Conservation (phyloP, 208 protist genomes). For the Naegleria lovaniensis region DNA sequence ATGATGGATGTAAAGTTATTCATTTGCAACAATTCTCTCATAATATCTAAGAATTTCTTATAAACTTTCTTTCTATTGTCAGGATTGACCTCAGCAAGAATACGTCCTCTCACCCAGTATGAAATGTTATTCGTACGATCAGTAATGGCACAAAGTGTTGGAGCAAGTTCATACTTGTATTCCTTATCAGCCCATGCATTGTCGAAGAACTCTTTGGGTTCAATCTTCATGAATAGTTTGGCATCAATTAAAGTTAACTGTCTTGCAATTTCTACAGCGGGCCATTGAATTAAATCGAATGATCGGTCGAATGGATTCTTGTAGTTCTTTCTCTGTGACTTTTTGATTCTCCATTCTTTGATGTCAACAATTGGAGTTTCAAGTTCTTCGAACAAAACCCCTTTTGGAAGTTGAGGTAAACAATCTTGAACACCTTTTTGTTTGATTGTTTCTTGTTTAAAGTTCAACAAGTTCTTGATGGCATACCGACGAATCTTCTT, state of each 20-base stretch:
- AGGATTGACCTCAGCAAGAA: conserved; percentile 21
- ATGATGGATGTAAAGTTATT: conserved; percentile 40
- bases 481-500: not conserved
- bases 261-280: conserved; percentile 7
- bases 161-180: not conserved
- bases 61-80: conserved; percentile 34
- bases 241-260: conserved; percentile 34
- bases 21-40: conserved; percentile 26
- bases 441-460: not conserved
- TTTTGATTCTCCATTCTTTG: not conserved
- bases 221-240: conserved; percentile 36
- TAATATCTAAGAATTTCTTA: conserved; percentile 33
- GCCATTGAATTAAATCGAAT: not conserved
- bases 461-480: not conserved
- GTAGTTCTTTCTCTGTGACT: not conserved
- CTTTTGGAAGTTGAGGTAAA: not conserved
- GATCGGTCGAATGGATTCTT: not conserved
- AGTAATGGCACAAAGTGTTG: conserved; percentile 35
- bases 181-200: conserved; percentile 29
- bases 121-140: conserved; percentile 42
- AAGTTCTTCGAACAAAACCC: not conserved
- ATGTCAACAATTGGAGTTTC: not conserved
- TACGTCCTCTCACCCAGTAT: not conserved
- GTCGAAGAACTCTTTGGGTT: conserved; percentile 31
- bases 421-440: not conserved